These are phyloP conservation scores for Antitrichia curtipendula DNA, from an alignment of 225 moss, liverwort and hornwort genomes.

Conservation along the genomic window DNA sequence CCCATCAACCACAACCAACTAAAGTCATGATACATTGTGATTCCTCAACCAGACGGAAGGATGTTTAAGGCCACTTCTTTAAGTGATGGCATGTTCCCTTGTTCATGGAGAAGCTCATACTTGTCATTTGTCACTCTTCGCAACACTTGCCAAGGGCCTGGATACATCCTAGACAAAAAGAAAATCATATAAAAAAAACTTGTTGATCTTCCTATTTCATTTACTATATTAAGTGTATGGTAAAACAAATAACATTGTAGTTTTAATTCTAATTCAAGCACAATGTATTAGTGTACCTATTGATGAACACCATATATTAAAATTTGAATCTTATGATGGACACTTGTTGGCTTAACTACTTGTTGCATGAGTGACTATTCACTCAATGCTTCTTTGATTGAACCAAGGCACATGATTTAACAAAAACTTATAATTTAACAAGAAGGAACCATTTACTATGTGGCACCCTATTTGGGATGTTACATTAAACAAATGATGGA, in stretches of 20 bases:
- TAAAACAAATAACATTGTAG: neutral
- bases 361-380: neutral
- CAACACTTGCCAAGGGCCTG: conserved; percentile 84
- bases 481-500: neutral
- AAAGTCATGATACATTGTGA: neutral
- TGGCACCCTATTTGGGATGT: no score
- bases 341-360: neutral
- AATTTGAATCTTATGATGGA: no score
- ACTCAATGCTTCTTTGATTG: neutral
- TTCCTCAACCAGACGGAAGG: conserved; percentile 12
- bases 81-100: conserved; percentile 65
- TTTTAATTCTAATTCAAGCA: neutral
- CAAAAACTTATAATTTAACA: neutral
- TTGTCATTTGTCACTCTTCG: conserved; percentile 29
- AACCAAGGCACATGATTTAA: neutral
- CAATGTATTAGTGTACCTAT: neutral
- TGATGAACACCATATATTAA: neutral
- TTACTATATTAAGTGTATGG: no score
- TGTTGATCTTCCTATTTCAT: rapidly evolving
- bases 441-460: neutral
- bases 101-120: conserved; percentile 63
- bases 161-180: conserved; percentile 49
- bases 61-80: conserved; percentile 89
- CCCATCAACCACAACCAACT: no score
- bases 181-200: neutral